Conservation (phyloP, 306 rosid genomes). For the Glycine soja region DNA sequence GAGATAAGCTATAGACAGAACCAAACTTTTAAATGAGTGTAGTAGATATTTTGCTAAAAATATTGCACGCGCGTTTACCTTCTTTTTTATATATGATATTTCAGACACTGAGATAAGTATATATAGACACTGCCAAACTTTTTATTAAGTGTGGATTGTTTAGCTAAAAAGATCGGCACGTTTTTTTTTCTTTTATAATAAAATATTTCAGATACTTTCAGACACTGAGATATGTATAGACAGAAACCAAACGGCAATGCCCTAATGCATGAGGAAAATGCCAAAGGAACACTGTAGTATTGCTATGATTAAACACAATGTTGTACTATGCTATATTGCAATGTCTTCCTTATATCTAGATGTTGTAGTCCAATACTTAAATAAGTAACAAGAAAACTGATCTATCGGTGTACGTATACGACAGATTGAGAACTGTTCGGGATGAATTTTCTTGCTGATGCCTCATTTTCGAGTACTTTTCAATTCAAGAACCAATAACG, state of each 20-base stretch:
- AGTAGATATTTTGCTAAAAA: no score
- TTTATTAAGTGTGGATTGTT: not conserved
- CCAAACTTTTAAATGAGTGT: no score
- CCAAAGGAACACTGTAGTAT: not conserved
- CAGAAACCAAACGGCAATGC: not conserved
- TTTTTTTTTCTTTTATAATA: no score
- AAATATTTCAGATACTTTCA: not conserved
- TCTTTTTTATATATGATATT: no score
- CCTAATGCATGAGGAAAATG: no score
- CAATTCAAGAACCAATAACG: not conserved
- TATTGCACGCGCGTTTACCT: no score
- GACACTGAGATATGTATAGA: not conserved
- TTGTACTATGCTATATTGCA: not conserved
- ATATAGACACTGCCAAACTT: no score
- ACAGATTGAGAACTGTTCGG: not conserved
- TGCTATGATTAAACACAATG: not conserved
- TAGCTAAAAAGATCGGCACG: not conserved
- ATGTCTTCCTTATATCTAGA: not conserved
- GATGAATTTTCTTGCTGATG: not conserved
- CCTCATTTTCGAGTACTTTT: constrained; percentile 1
- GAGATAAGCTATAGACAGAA: no score
- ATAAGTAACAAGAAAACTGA: not conserved
- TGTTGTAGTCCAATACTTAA: not conserved
- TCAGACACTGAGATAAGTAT: not conserved
- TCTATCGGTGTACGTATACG: not conserved